Percentiles rank a stretch among this genome's conserved stretches.
Evolutionary conservation across 805 yeast species (phyloP).

Genomic region (Lachancea sp.): DNA sequence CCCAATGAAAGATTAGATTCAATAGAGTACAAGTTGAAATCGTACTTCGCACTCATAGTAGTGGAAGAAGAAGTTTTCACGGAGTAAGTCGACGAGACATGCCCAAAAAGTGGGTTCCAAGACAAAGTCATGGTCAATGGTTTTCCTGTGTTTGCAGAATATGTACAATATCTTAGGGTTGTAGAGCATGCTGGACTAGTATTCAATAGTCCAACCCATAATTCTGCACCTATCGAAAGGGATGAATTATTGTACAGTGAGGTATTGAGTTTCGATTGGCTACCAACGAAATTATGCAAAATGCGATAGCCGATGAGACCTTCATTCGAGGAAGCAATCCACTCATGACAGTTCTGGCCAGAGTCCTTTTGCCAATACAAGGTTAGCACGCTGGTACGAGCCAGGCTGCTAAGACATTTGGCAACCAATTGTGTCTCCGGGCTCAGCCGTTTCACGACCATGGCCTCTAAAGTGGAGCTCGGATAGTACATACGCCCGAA

Average conservation of each 20-base stretch:
- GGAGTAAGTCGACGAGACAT: constrained; percentile 79
- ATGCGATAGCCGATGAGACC: constrained; percentile 75
- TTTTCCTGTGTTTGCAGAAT: constrained; percentile 78
- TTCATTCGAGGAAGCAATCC: constrained; percentile 77
- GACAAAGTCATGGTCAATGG: constrained; percentile 86
- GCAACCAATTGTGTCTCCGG: constrained; percentile 57
- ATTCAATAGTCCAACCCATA: constrained; percentile 79
- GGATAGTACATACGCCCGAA: constrained; percentile 91
- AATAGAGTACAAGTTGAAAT: constrained; percentile 85
- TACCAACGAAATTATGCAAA: constrained; percentile 53
- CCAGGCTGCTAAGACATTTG: constrained; percentile 68
- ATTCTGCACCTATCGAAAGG: constrained; percentile 72
- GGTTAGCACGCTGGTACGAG: constrained; percentile 53
- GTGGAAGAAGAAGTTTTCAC: constrained; percentile 70
- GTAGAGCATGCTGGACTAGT: constrained; percentile 88
- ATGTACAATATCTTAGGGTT: constrained; percentile 77
- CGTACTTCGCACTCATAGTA: constrained; percentile 77
- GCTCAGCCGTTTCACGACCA: constrained; percentile 62
- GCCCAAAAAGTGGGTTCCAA: constrained; percentile 85
- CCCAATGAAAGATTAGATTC: constrained; percentile 84
- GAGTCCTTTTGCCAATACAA: constrained; percentile 64
- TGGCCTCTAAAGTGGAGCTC: constrained; percentile 78
- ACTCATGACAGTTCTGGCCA: constrained; percentile 60
- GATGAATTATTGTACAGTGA: constrained; percentile 54
- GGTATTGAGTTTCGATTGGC: constrained; percentile 35